Conservation (phyloP, 2,329 filamentous ascomycete genomes). For the Epichloe uncinata region DNA sequence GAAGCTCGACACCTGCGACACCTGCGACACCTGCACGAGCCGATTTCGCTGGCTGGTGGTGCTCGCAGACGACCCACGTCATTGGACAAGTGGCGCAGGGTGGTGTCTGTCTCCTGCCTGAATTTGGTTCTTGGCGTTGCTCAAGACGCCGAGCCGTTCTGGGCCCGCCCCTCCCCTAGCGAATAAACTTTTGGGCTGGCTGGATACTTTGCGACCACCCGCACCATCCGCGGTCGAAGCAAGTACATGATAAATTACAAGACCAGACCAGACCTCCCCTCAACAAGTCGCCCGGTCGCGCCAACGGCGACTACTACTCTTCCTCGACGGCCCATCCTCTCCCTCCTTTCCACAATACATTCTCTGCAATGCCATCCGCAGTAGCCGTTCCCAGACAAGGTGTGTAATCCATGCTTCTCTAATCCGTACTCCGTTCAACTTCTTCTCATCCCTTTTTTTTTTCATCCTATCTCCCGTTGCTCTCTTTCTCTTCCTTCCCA, state of each 20-base stretch:
- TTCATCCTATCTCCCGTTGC: neutral
- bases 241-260: too few relatives aligned
- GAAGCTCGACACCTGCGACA: too few relatives aligned
- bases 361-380: constrained; percentile 12
- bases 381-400: constrained; percentile 11
- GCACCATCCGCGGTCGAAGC: neutral
- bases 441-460: neutral
- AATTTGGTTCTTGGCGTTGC: too few relatives aligned
- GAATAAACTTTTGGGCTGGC: too few relatives aligned
- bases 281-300: neutral
- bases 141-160: too few relatives aligned
- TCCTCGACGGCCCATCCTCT: neutral
- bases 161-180: too few relatives aligned
- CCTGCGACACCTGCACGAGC: constrained; percentile 8
- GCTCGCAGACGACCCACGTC: constrained; percentile 4
- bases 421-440: neutral
- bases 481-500: neutral
- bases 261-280: too few relatives aligned
- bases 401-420: constrained; percentile 7
- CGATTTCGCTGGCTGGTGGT: constrained; percentile 10
- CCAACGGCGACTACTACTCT: neutral
- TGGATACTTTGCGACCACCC: neutral
- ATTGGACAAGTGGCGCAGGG: constrained; percentile 4
- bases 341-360: constrained; percentile 4
- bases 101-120: too few relatives aligned